Conservation (phyloP, 208 protist genomes). For the Borovskyia barvae region DNA sequence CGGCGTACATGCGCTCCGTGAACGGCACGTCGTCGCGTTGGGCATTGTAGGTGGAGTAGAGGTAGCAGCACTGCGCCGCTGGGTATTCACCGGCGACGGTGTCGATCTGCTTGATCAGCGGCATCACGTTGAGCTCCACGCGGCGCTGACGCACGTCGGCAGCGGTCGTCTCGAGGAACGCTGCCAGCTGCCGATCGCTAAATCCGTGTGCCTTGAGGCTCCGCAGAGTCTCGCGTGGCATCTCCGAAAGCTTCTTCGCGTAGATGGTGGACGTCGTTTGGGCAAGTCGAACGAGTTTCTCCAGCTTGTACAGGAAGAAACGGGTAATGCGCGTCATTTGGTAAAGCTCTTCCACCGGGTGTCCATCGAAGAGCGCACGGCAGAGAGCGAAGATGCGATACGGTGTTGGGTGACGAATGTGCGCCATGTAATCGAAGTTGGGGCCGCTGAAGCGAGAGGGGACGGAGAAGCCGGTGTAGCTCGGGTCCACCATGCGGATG, state of each 20-base stretch:
- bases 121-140: conserved; percentile 79
- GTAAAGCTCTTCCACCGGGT: conserved; percentile 91
- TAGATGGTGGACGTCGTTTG: conserved; percentile 31
- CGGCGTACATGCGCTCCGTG: conserved; percentile 82
- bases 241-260: conserved; percentile 27
- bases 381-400: conserved; percentile 86
- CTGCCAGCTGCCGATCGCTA: conserved; percentile 92
- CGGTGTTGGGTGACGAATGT: conserved; percentile 73
- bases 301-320: conserved; percentile 97
- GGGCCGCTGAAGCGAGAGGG: conserved; percentile 44
- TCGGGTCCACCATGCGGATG: conserved; percentile 94
- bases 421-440: conserved; percentile 81
- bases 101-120: conserved; percentile 97
- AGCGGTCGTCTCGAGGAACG: conserved; percentile 47
- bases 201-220: conserved; percentile 94
- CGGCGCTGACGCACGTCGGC: conserved; percentile 61
- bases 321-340: conserved; percentile 93
- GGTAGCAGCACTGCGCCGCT: conserved; percentile 92
- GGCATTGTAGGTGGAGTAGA: conserved; percentile 96
- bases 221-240: conserved; percentile 59
- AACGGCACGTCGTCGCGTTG: conserved; percentile 85
- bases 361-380: conserved; percentile 71
- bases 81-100: conserved; percentile 98
- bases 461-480: conserved; percentile 84
- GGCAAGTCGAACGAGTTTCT: conserved; percentile 80